These are phyloP conservation scores for Penicillium lagena DNA, from an alignment of 495 filamentous ascomycete genomes.

Conservation along the genomic window DNA sequence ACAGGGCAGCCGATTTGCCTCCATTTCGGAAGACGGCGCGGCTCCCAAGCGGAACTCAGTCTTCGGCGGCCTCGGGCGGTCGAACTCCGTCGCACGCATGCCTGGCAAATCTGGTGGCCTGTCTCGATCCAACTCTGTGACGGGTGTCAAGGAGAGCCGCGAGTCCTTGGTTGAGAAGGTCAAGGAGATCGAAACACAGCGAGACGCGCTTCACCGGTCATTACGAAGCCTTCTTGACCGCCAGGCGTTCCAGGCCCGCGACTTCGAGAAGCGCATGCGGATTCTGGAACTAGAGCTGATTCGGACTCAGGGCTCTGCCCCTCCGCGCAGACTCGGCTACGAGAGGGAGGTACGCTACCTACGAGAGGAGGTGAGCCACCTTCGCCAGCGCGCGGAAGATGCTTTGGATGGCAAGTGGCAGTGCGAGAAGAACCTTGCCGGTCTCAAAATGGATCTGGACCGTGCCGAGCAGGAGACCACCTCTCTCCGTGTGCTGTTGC, in stretches of 20 bases:
- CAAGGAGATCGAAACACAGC: slow-evolving; percentile 88
- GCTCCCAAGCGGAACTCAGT: slow-evolving; percentile 21
- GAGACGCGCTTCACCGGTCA: slow-evolving; percentile 84
- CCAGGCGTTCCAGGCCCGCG: slow-evolving; percentile 72
- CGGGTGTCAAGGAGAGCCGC: slow-evolving; percentile 53
- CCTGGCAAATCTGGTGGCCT: slow-evolving; percentile 21
- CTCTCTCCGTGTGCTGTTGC: slow-evolving; percentile 69
- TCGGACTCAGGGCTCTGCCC: slow-evolving; percentile 55
- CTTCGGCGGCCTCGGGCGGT: slow-evolving; percentile 47
- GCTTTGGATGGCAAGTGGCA: slow-evolving; percentile 95
- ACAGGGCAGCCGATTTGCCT: slow-evolving; percentile 47
- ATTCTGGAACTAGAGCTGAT: slow-evolving; percentile 74
- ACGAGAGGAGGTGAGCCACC: slow-evolving; percentile 74
- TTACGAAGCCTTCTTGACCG: slow-evolving; percentile 82
- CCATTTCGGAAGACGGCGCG: slow-evolving; percentile 53
- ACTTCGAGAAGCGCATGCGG: slow-evolving; percentile 70
- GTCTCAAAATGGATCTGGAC: slow-evolving; percentile 95
- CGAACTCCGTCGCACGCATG: slow-evolving; percentile 54
- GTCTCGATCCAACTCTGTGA: slow-evolving; percentile 54
- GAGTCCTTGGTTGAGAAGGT: slow-evolving; percentile 75
- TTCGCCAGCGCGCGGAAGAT: slow-evolving; percentile 86
- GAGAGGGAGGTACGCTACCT: slow-evolving; percentile 73
- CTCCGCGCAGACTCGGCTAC: slow-evolving; percentile 70
- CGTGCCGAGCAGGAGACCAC: slow-evolving; percentile 88
- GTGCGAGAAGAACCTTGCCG: slow-evolving; percentile 86